Evolutionary conservation across 2,329 filamentous ascomycete genomes (phyloP), one percentile per base, ranked within the genome.

Genomic region (Sarocladium oryzae): DNA sequence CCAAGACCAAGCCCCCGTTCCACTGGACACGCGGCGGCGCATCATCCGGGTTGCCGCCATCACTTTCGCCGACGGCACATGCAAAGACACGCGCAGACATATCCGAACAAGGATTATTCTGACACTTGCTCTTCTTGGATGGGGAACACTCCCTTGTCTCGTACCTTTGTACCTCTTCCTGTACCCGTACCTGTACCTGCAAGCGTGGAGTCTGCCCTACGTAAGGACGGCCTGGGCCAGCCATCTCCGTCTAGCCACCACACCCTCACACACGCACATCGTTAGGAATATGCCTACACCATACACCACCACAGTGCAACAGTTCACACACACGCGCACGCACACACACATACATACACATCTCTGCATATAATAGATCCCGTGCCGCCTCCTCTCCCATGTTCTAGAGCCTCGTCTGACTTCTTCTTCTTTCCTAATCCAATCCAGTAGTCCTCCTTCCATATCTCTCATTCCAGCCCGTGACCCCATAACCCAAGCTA

Each of bases 31-130:
- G 40, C 40, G 40, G 40, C 40, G 40, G 40, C 40, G 40, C 40
- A 43, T 43, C 40, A 43, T 43, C 40, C 40, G 40, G 40, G 40
- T 20, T 15, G 40, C 21, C 40, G 40, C 40, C 40, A 43, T 43
- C 16, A 18, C 40, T 21, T n/a, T 26, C n/a, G 23, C 40, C 4
- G 40, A 48, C 43, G 26, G 28, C n/a, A n/a, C n/a, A n/a, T n/a
- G n/a, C n/a, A n/a, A n/a, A n/a, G n/a, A n/a, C n/a, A n/a, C n/a
- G n/a, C n/a, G n/a, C n/a, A n/a, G n/a, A 7, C 43, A 48, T 23
- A 20, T 32, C 40, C 40, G 37, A n/a, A 20, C 37, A 23, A 8
- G 37, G 20, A 41, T 20, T 16, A 8, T 24, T n/a, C n/a, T 41
- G 37, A 9, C 37, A 16, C 37, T 11, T n/a, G n/a, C n/a, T n/a